Conservation (phyloP, 176 grass and related monocot species). For the Triticum timopheevii region DNA sequence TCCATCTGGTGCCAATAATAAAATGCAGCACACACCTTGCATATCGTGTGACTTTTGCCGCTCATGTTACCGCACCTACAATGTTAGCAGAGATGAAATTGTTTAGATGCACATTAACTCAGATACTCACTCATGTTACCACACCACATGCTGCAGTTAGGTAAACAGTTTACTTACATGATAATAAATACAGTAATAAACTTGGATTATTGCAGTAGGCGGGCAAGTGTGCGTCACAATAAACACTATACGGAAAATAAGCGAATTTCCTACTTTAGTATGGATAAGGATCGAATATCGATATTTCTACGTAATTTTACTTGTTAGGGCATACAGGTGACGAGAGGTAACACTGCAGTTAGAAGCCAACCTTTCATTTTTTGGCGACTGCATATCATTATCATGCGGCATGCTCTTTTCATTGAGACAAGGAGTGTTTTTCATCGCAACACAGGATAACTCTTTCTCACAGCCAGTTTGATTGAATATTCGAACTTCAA, state of each 20-base stretch:
- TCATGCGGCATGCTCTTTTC: background rate
- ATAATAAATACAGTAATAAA: background rate
- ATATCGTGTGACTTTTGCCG: background rate
- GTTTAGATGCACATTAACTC: background rate
- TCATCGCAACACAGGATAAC: background rate
- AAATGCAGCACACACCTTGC: slow-evolving; percentile 1
- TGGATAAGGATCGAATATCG: background rate
- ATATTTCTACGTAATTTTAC: background rate
- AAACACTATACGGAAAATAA: background rate
- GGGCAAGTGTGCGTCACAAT: background rate
- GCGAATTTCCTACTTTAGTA: background rate
- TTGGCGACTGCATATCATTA: background rate
- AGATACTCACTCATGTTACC: background rate
- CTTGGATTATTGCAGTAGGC: background rate
- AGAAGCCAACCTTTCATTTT: background rate
- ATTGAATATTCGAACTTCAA: background rate
- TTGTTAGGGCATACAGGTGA: background rate
- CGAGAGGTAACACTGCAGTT: background rate
- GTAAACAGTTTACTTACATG: background rate
- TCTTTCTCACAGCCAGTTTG: background rate
- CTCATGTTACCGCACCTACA: background rate
- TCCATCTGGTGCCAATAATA: slow-evolving; percentile 31
- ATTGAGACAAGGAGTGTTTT: background rate
- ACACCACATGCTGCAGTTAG: background rate
- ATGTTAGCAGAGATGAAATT: background rate